Evolutionary conservation across 2,329 filamentous ascomycete species (phyloP).

Genomic region (Emmonsia crescens): DNA sequence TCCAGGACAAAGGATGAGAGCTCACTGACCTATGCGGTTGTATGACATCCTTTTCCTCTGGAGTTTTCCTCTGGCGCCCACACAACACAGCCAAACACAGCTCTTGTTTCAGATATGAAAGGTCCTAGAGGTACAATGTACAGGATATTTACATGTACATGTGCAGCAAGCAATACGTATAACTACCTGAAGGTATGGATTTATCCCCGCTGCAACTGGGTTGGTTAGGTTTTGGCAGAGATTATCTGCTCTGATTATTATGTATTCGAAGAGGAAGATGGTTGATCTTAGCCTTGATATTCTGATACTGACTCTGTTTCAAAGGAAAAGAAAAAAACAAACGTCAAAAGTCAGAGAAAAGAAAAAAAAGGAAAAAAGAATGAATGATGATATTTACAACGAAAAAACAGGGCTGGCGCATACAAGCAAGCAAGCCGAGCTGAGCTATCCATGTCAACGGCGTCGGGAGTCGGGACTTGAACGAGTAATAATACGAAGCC

Average conservation of each 20-base stretch:
- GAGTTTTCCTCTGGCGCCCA: not conserved
- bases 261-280: not conserved
- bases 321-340: not conserved
- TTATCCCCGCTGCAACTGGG: not conserved
- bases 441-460: not conserved
- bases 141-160: no score
- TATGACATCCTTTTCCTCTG: conserved; percentile 50
- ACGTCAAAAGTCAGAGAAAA: not conserved
- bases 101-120: not conserved
- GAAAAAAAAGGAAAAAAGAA: no score
- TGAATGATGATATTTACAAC: no score
- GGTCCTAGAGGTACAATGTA: not conserved
- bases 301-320: not conserved
- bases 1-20: conserved; percentile 16
- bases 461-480: not conserved
- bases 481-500: not conserved
- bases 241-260: not conserved
- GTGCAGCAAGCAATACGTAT: no score
- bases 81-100: not conserved
- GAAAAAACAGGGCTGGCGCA: not conserved
- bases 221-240: not conserved
- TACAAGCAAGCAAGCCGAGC: not conserved
- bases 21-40: conserved; percentile 58
- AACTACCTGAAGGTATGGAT: not conserved
- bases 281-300: not conserved